Evolutionary conservation across 1,139 yeast genomes (phyloP).

Genomic region (Pichia sp.): DNA sequence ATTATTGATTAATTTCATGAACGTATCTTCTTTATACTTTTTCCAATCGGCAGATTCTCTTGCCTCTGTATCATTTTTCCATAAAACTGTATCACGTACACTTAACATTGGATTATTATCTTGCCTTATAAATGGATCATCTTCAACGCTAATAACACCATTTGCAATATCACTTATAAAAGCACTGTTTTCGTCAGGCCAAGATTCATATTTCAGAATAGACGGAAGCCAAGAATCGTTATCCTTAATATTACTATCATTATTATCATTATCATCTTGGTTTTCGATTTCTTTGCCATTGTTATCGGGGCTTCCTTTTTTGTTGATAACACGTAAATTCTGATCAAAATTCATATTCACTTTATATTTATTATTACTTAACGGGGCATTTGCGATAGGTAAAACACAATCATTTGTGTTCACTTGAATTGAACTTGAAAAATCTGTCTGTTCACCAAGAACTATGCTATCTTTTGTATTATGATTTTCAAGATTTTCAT

Average conservation of each 20-base stretch:
- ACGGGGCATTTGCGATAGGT: neutral
- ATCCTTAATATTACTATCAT: neutral
- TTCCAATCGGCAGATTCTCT: conserved; percentile 27
- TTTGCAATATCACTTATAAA: conserved; percentile 5
- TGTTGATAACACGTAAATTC: neutral
- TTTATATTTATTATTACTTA: conserved; percentile 18
- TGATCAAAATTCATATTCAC: conserved; percentile 23
- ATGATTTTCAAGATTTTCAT: neutral
- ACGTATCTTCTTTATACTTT: conserved; percentile 21
- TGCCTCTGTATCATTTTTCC: conserved; percentile 15
- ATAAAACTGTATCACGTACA: conserved; percentile 23
- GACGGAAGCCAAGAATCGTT: conserved; percentile 25
- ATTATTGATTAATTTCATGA: conserved; percentile 19
- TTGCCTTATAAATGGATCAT: neutral
- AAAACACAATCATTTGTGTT: conserved; percentile 21
- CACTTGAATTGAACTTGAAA: conserved; percentile 7
- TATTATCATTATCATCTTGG: neutral
- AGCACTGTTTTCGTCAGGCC: conserved; percentile 20
- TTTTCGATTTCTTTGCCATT: neutral
- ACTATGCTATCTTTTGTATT: neutral
- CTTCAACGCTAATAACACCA: neutral
- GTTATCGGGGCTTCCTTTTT: too few relatives aligned
- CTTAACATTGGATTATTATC: conserved; percentile 11
- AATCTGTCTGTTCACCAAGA: neutral
- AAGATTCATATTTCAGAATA: conserved; percentile 22